Evolutionary conservation across 345 rosid species (phyloP).

Genomic region (Stellera chamaejasme): DNA sequence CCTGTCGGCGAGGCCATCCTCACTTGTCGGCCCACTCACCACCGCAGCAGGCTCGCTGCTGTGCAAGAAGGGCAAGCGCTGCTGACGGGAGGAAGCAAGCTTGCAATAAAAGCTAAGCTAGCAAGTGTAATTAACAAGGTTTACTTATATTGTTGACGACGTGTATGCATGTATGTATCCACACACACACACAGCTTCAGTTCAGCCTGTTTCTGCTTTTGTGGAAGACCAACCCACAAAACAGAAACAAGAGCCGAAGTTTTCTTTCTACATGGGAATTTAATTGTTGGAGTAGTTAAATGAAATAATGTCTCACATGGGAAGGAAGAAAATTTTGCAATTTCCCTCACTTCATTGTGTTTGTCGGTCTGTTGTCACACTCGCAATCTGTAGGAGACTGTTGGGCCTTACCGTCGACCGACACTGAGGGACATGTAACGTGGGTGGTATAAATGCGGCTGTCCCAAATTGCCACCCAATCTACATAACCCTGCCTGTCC

Average conservation of each 20-base stretch:
- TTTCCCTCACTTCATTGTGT: too few relatives aligned
- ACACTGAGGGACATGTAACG: too few relatives aligned
- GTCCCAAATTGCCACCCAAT: too few relatives aligned
- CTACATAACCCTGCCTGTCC: too few relatives aligned
- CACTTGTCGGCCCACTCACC: constrained; percentile 39
- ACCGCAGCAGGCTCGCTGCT: constrained; percentile 36
- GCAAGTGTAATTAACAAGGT: background rate
- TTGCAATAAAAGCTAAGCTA: background rate
- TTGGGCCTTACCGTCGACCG: too few relatives aligned
- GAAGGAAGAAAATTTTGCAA: too few relatives aligned
- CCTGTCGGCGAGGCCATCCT: constrained; percentile 43
- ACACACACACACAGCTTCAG: constrained; percentile 10
- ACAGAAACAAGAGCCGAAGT: constrained; percentile 15
- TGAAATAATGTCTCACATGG: too few relatives aligned
- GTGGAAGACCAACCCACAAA: background rate
- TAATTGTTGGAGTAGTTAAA: too few relatives aligned
- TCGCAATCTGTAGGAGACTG: too few relatives aligned
- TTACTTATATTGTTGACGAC: constrained; percentile 14
- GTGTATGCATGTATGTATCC: background rate
- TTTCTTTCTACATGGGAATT: background rate
- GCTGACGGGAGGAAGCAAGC: constrained; percentile 18
- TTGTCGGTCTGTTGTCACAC: too few relatives aligned
- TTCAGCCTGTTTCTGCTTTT: too few relatives aligned
- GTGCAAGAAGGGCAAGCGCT: constrained; percentile 46
- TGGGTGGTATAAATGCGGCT: too few relatives aligned